phyloP scores from a whole-genome alignment of 306 rosid genomes.

The Astragalus glycyphyllos region DNA sequence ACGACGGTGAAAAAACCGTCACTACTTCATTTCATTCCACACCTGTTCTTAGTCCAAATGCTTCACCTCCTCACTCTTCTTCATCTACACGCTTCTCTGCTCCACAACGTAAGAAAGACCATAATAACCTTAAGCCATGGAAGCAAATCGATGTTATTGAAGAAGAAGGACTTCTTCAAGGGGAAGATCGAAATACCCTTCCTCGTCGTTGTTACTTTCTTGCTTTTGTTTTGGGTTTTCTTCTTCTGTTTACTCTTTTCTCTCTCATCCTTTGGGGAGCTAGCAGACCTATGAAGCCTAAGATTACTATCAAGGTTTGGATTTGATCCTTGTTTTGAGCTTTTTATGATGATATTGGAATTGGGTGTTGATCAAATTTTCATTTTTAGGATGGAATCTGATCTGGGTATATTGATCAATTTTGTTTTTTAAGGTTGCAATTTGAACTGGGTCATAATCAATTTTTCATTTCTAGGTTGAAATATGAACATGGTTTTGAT shows the following conservation, averaged over 20 bases:
- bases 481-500: background rate
- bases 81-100: slow-evolving; percentile 84
- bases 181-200: slow-evolving; percentile 54
- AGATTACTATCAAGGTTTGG: slow-evolving; percentile 67
- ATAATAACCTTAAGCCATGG: slow-evolving; percentile 58
- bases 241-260: slow-evolving; percentile 72
- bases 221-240: slow-evolving; percentile 75
- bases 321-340: slow-evolving; percentile 2
- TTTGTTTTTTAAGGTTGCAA: background rate
- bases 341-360: background rate
- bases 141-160: slow-evolving; percentile 81
- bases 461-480: background rate
- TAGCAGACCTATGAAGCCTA: slow-evolving; percentile 91
- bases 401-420: background rate
- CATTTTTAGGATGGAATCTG: background rate
- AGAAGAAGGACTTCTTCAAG: slow-evolving; percentile 82
- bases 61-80: slow-evolving; percentile 92
- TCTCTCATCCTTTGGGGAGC: slow-evolving; percentile 90
- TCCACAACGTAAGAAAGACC: slow-evolving; percentile 45
- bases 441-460: background rate
- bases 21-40: slow-evolving; percentile 94
- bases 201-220: slow-evolving; percentile 83
- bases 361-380: background rate
- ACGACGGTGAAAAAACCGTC: slow-evolving; percentile 92
- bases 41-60: slow-evolving; percentile 79